Base-by-base conservation (phyloP, 768 basidiomycete species). In the Tephrocybe sp. region DNA sequence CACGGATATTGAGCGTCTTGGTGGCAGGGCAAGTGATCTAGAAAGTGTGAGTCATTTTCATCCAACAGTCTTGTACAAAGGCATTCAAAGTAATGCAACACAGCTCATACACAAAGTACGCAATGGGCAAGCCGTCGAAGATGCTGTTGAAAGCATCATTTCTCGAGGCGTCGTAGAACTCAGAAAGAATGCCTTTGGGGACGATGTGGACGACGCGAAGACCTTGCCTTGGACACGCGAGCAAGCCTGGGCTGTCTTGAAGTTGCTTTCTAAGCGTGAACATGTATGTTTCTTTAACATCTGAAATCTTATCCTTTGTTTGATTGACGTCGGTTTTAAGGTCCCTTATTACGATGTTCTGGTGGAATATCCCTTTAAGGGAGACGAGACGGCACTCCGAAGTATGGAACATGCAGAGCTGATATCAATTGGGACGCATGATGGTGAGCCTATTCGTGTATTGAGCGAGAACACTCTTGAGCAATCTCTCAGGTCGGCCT, bases 91-190 rank as follows among this genome's bases (percentile, higher is more conserved):
- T 15, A 1, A 14, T 18, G 28, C 12, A 9, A n/a, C 23, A 18
- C 55, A 93, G 90, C 70, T 98, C 28, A 84, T 95, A 10, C 86
- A 93, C 70, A 95, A 94, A 70, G 84, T 94, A 32, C 78, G 84
- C 18, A 85, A 76, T 43, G 90, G 92, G 2, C 80, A 83, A 69
- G 70, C 64, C 14, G 78, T 95, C 3, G 76, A 83, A 47, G 89
- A 88, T 33, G 92, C 93, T 1, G 89, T 97, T 4, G 90, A 95
- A 61, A 95, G 98, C 62, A 92, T 98, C 59, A 82, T 97, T 53
- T 68, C 70, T 18, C 80, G 90, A 14, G 86, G 86, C 28, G 83
- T 93, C 9, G 78, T 83, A 28, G 94, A 97, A 65, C 71, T 98
- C 44, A 76, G 90, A 41, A 98, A 98, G 77, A 87, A 81, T 41